Evolutionary conservation across 345 rosid species (phyloP).

Genomic region (Aquilaria malaccensis): DNA sequence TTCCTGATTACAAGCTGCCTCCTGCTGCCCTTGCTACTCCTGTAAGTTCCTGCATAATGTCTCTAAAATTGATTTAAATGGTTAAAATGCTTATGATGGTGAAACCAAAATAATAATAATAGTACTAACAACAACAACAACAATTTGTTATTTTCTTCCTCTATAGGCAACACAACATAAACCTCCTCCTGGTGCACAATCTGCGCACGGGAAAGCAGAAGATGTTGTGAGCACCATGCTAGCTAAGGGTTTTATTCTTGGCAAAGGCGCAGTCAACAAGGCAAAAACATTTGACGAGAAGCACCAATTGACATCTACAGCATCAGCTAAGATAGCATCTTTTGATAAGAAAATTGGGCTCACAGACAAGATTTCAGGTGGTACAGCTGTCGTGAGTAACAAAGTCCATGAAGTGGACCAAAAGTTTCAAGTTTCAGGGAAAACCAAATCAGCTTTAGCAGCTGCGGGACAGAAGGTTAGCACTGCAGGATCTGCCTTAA

Average conservation of each 20-base stretch:
- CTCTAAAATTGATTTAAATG: constrained; percentile 2
- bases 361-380: constrained; percentile 72
- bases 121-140: not conserved
- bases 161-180: constrained; percentile 39
- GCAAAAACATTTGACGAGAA: constrained; percentile 85
- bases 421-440: constrained; percentile 92
- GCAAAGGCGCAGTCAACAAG: constrained; percentile 85
- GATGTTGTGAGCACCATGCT: constrained; percentile 88
- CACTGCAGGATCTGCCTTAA: constrained; percentile 82
- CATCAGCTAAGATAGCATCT: constrained; percentile 81
- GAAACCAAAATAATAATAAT: too few species aligned
- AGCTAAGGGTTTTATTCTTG: constrained; percentile 84
- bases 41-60: constrained; percentile 30
- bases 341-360: constrained; percentile 79
- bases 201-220: constrained; percentile 78
- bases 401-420: constrained; percentile 92
- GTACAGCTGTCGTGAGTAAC: constrained; percentile 65
- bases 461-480: constrained; percentile 86
- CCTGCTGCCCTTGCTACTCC: constrained; percentile 55
- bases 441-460: constrained; percentile 83
- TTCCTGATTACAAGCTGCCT: constrained; percentile 76
- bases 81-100: not conserved
- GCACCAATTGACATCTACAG: constrained; percentile 82
- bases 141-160: constrained; percentile 8
- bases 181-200: constrained; percentile 50